Percentiles rank a stretch among this genome's conserved stretches.
Conservation (phyloP, 163 green algal species). For the Volvox carteri region DNA sequence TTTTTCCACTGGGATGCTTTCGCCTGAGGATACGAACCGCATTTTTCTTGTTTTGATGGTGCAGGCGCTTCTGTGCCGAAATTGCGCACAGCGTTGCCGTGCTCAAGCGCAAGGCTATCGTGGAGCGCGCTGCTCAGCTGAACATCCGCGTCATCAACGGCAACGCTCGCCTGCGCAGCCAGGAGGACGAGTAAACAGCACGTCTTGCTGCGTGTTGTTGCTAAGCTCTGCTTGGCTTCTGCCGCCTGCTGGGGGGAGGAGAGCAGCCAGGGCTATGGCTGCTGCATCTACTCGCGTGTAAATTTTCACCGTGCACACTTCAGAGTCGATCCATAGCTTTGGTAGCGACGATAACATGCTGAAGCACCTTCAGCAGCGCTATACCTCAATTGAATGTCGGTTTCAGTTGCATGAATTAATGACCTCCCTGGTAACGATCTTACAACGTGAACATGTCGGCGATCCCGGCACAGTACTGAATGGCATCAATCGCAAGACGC, state of each 20-base stretch:
- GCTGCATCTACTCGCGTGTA: neutral
- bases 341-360: too few relatives aligned
- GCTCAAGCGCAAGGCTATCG: slow-evolving; percentile 97
- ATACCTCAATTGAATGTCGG: too few relatives aligned
- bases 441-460: too few relatives aligned
- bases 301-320: neutral
- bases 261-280: neutral
- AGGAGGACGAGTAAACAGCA: slow-evolving; percentile 96
- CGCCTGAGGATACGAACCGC: too few relatives aligned
- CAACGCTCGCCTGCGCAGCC: slow-evolving; percentile 91
- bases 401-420: too few relatives aligned
- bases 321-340: too few relatives aligned
- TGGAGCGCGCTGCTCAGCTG: slow-evolving; percentile 96
- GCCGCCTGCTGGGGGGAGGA: neutral
- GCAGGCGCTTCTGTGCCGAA: slow-evolving; percentile 60
- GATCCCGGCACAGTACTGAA: too few relatives aligned
- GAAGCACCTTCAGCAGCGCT: too few relatives aligned
- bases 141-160: slow-evolving; percentile 97
- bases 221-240: neutral
- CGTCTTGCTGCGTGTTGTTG: neutral
- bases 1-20: too few relatives aligned
- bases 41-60: too few relatives aligned
- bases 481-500: too few relatives aligned
- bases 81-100: slow-evolving; percentile 90
- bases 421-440: too few relatives aligned